A percentile compares a stretch with the other conserved stretches of the same genome.
These are phyloP conservation scores for Fusarium piperis DNA, from an alignment of 2,329 filamentous ascomycete genomes.

Conservation along the genomic window DNA sequence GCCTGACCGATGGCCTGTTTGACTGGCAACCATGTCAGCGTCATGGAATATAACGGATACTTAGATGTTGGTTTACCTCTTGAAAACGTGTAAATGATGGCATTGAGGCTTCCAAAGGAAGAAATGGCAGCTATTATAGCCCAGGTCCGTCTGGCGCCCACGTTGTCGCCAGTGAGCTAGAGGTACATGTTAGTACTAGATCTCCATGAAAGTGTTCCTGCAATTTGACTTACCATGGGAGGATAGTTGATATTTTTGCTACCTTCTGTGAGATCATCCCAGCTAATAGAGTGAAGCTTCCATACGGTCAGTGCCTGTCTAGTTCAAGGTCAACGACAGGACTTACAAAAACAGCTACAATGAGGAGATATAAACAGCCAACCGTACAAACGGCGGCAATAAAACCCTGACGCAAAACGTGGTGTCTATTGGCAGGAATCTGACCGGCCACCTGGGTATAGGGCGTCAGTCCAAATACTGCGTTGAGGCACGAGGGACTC, in stretches of 20 bases:
- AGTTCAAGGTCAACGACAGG: background rate
- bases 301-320: background rate
- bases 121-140: slow-evolving; percentile 1
- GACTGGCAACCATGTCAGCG: background rate
- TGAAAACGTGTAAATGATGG: slow-evolving; percentile 1
- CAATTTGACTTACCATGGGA: background rate
- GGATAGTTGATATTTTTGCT: background rate
- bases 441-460: background rate
- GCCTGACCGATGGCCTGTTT: slow-evolving; percentile 1
- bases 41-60: background rate
- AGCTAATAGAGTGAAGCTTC: background rate
- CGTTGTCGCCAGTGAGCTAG: background rate
- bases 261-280: background rate
- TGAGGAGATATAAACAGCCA: background rate
- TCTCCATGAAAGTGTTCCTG: background rate
- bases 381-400: background rate
- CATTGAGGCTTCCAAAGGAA: background rate
- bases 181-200: background rate
- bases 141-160: background rate
- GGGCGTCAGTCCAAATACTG: background rate
- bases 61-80: background rate
- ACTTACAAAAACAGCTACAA: slow-evolving; percentile 3
- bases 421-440: background rate
- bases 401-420: background rate
- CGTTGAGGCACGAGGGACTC: background rate